These are phyloP conservation scores for Hyaloscypha hepaticicola DNA, from an alignment of 495 filamentous ascomycete species.

Conservation along the genomic window DNA sequence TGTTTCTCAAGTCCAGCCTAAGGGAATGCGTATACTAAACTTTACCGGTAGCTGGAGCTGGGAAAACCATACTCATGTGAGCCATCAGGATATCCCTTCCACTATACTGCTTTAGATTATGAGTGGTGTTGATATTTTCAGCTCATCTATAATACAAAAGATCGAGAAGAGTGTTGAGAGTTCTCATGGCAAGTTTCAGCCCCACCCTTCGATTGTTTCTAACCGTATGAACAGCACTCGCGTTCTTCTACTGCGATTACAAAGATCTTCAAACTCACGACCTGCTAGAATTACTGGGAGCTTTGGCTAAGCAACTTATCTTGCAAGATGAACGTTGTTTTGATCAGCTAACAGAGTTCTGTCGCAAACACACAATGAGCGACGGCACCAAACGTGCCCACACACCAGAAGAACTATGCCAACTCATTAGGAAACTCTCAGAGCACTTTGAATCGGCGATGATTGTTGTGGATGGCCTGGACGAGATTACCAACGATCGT, in stretches of 20 bases:
- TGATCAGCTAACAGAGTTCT: conserved; percentile 4
- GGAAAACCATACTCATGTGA: conserved; percentile 42
- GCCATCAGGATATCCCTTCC: not conserved
- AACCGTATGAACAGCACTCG: conserved; percentile 27
- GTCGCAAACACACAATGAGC: not conserved
- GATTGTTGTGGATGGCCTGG: conserved; percentile 36
- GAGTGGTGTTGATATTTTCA: not conserved
- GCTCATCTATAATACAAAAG: conserved; percentile 28
- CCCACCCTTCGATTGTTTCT: not conserved
- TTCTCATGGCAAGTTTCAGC: not conserved
- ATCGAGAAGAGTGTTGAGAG: conserved; percentile 3
- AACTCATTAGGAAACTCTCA: conserved; percentile 28
- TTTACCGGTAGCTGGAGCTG: conserved; percentile 34
- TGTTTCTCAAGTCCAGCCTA: not conserved
- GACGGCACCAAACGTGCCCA: not conserved
- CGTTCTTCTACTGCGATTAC: conserved; percentile 46
- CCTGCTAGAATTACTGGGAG: conserved; percentile 33
- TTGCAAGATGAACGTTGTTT: conserved; percentile 37
- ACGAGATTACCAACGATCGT: conserved; percentile 31
- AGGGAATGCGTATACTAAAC: not conserved
- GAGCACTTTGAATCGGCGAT: conserved; percentile 28
- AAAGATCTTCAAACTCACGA: conserved; percentile 34
- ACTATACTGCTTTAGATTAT: not conserved
- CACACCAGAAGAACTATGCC: conserved; percentile 11
- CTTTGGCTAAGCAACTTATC: conserved; percentile 37